phyloP scores from a whole-genome alignment of 176 grass and related monocot species.

The Oryza punctata region DNA sequence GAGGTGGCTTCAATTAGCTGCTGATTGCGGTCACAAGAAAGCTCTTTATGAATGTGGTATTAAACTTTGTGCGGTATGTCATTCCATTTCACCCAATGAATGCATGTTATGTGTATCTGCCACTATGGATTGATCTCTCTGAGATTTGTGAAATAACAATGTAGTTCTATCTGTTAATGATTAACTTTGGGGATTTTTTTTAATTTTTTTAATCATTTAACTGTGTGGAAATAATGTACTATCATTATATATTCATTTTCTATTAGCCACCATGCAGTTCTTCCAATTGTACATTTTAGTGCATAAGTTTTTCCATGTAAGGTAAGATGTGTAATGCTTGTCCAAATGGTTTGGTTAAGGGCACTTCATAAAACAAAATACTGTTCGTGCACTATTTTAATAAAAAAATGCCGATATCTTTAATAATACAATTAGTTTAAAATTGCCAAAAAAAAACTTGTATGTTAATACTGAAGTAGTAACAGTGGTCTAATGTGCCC shows the following conservation, averaged over 20 bases:
- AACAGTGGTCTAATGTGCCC: too few relatives aligned
- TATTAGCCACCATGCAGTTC: neutral
- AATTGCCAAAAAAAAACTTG: neutral
- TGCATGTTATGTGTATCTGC: neutral
- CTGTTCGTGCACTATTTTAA: neutral
- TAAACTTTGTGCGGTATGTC: conserved; percentile 65
- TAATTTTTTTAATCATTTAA: neutral
- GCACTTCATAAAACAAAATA: neutral
- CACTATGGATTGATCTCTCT: neutral
- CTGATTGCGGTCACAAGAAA: conserved; percentile 70
- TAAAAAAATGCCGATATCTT: conserved; percentile 12
- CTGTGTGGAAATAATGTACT: neutral
- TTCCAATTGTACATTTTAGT: neutral
- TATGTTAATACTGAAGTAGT: neutral
- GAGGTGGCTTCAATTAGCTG: conserved; percentile 71
- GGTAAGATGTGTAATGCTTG: neutral
- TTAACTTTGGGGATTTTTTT: neutral
- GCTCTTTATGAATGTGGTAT: conserved; percentile 75
- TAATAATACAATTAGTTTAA: neutral
- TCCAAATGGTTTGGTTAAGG: neutral
- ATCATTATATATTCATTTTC: neutral
- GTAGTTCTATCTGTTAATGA: neutral
- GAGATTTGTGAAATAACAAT: neutral
- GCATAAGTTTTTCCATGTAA: neutral
- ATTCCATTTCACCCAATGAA: neutral